Evolutionary conservation across 208 protist genomes (phyloP).

Genomic region (Trypanosoma avium): DNA sequence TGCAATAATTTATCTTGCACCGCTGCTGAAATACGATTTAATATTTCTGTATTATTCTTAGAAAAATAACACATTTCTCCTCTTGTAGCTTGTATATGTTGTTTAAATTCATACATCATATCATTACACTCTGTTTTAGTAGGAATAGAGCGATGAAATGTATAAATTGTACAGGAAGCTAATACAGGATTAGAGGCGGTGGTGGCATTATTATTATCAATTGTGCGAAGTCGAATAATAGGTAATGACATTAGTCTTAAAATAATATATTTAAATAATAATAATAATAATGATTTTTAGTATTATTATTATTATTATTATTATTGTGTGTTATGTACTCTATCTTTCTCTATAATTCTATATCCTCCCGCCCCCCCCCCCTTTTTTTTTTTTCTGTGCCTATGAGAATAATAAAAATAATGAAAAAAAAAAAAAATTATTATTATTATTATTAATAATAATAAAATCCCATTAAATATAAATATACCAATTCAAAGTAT

Average conservation of each 20-base stretch:
- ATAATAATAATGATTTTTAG: too few species aligned
- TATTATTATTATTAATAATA: background rate
- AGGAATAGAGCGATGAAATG: conserved; percentile 74
- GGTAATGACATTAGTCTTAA: conserved; percentile 62
- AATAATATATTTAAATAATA: too few species aligned
- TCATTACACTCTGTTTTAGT: conserved; percentile 40
- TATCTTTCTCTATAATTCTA: too few species aligned
- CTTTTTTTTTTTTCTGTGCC: too few species aligned
- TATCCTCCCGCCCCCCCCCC: too few species aligned
- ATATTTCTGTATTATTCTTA: conserved; percentile 29
- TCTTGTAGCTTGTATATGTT: conserved; percentile 29
- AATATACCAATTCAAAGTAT: background rate
- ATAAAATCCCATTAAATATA: background rate
- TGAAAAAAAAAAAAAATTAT: background rate
- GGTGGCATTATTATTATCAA: conserved; percentile 43
- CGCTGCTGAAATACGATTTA: conserved; percentile 43
- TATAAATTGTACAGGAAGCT: conserved; percentile 70
- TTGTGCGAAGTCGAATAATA: conserved; percentile 62
- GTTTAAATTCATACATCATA: conserved; percentile 52
- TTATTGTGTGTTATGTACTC: too few species aligned
- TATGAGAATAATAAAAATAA: too few species aligned
- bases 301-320: too few species aligned
- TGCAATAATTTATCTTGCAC: conserved; percentile 50
- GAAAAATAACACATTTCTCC: conserved; percentile 10
- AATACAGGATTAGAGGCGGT: conserved; percentile 46